These are phyloP conservation scores for Venturia aucupariae DNA, from an alignment of 2,329 filamentous ascomycete genomes.

Conservation along the genomic window DNA sequence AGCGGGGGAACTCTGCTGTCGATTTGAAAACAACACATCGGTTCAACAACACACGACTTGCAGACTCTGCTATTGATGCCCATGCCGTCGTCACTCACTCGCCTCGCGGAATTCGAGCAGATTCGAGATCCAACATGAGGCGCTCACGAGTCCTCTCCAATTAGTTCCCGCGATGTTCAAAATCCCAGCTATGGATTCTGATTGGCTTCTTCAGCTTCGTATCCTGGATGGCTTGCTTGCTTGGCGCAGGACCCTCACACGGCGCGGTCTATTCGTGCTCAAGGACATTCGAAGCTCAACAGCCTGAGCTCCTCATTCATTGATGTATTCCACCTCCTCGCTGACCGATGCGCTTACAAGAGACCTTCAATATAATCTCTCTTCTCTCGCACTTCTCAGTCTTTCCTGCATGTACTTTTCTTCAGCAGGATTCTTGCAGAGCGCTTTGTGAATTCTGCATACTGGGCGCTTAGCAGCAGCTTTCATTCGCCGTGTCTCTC, in stretches of 20 bases:
- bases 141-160: background rate
- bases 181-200: background rate
- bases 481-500: background rate
- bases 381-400: background rate
- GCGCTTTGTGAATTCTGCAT: conserved; percentile 6
- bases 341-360: background rate
- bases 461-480: conserved; percentile 1
- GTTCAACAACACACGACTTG: background rate
- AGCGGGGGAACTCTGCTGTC: background rate
- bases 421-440: background rate
- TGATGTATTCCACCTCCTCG: background rate
- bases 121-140: background rate
- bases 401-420: background rate
- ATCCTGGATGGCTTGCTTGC: background rate
- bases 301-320: background rate
- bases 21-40: background rate
- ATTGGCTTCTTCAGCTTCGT: background rate
- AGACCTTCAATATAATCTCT: background rate
- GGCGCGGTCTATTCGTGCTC: background rate
- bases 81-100: background rate
- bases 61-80: background rate
- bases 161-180: background rate
- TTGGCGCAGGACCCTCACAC: background rate
- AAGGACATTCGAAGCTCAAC: background rate
- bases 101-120: background rate